Percentiles rank a stretch among this genome's conserved stretches.
These are phyloP conservation scores for Orbilia oligospora DNA, from an alignment of 2,329 filamentous ascomycete species.

Conservation along the genomic window DNA sequence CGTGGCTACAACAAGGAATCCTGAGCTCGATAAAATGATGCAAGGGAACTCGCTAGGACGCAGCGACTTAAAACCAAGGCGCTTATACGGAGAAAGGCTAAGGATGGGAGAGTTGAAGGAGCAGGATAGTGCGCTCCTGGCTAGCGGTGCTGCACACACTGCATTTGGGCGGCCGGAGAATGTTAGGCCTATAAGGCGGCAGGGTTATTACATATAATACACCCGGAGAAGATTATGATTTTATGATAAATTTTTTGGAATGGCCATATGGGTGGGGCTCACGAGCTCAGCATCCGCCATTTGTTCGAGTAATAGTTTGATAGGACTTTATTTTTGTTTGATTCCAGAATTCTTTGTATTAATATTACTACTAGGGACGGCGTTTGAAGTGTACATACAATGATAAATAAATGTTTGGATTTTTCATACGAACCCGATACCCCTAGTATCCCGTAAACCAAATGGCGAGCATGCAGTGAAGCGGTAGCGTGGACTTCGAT, in stretches of 20 bases:
- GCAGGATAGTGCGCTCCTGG: conserved; percentile 18
- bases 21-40: conserved; percentile 46
- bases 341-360: neutral
- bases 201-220: conserved; percentile 46
- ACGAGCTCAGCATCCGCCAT: neutral
- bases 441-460: too few relatives aligned
- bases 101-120: conserved; percentile 46
- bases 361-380: neutral
- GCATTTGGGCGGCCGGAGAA: conserved; percentile 47
- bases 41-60: conserved; percentile 51
- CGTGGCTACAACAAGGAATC: conserved; percentile 55
- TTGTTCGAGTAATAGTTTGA: neutral
- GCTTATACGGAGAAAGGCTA: conserved; percentile 28
- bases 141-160: conserved; percentile 37
- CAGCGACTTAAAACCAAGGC: conserved; percentile 40
- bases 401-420: too few relatives aligned
- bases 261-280: too few relatives aligned
- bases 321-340: neutral
- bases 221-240: neutral
- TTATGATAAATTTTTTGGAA: conserved; percentile 2
- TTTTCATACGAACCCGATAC: neutral
- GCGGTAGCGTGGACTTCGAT: neutral
- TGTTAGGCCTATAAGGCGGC: conserved; percentile 18
- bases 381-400: neutral
- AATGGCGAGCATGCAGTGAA: too few relatives aligned